Conservation (phyloP, 192 early-diverging fungal species). For the Linderina pennispora region DNA sequence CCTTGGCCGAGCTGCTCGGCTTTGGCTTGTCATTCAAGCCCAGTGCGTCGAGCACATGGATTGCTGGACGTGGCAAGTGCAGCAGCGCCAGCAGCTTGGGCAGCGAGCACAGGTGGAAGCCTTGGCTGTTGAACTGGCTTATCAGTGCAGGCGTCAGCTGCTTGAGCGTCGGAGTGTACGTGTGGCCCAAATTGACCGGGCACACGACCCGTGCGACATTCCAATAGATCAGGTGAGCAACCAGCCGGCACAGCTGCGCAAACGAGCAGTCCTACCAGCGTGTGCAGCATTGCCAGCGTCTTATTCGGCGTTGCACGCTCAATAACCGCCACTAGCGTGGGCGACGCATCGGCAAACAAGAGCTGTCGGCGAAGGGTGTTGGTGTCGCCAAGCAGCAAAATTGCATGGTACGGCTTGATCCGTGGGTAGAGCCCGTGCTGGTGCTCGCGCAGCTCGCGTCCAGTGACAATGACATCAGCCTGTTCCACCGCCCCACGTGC, state of each 20-base stretch:
- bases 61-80: conserved; percentile 33
- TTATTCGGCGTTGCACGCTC: conserved; percentile 45
- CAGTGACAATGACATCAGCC: conserved; percentile 28
- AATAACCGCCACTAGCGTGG: conserved; percentile 69
- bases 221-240: conserved; percentile 93
- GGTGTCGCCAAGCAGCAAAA: conserved; percentile 78
- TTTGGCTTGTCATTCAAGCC: no score
- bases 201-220: conserved; percentile 85
- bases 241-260: conserved; percentile 84
- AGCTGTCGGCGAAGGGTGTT: conserved; percentile 74
- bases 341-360: conserved; percentile 74
- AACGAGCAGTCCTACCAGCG: conserved; percentile 87
- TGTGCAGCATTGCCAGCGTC: conserved; percentile 69
- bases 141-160: conserved; percentile 4
- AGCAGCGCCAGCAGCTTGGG: conserved; percentile 30
- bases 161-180: conserved; percentile 54
- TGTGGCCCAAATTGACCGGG: conserved; percentile 64
- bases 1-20: no score
- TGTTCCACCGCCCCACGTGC: no score
- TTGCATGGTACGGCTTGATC: conserved; percentile 81
- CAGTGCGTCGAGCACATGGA: conserved; percentile 27
- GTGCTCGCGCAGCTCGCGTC: conserved; percentile 55
- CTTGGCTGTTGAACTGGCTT: conserved; percentile 4
- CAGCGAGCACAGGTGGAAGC: conserved; percentile 19
- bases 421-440: conserved; percentile 51